Conservation (phyloP, 2,329 filamentous ascomycete species). For the Stachybotrys elegans region DNA sequence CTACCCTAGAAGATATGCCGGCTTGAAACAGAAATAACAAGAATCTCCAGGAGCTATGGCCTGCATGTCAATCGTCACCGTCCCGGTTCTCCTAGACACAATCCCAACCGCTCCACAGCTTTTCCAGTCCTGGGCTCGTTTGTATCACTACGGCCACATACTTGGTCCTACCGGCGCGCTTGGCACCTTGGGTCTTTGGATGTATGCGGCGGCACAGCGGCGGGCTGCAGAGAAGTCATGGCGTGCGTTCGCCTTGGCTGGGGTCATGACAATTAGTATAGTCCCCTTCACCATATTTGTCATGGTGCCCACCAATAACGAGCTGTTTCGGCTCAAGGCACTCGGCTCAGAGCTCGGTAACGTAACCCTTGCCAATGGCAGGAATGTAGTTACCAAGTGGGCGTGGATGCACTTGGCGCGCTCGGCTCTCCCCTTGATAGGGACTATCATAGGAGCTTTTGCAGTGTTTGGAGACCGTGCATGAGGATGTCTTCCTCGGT, state of each 20-base stretch:
- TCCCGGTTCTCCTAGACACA: conserved; percentile 8
- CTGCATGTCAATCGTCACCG: conserved; percentile 2
- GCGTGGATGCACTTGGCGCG: background rate
- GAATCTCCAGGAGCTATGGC: conserved; percentile 7
- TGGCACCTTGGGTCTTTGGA: background rate
- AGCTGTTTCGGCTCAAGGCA: background rate
- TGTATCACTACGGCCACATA: conserved; percentile 9
- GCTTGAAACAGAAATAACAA: no score
- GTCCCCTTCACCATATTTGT: background rate
- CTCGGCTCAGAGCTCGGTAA: background rate
- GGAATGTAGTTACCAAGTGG: background rate
- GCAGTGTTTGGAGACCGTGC: no score
- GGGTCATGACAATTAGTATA: background rate
- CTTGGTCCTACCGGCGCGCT: background rate
- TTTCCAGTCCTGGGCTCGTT: conserved; percentile 4
- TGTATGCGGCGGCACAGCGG: background rate
- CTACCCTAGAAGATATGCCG: no score
- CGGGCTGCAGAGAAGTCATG: background rate
- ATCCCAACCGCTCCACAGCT: background rate
- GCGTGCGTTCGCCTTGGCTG: background rate
- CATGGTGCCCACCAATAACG: background rate
- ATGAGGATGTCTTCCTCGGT: no score
- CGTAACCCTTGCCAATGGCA: background rate
- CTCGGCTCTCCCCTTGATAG: background rate
- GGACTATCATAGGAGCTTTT: background rate